Evolutionary conservation across 2,329 filamentous ascomycete species (phyloP).

Genomic region (Penicillium sp.): DNA sequence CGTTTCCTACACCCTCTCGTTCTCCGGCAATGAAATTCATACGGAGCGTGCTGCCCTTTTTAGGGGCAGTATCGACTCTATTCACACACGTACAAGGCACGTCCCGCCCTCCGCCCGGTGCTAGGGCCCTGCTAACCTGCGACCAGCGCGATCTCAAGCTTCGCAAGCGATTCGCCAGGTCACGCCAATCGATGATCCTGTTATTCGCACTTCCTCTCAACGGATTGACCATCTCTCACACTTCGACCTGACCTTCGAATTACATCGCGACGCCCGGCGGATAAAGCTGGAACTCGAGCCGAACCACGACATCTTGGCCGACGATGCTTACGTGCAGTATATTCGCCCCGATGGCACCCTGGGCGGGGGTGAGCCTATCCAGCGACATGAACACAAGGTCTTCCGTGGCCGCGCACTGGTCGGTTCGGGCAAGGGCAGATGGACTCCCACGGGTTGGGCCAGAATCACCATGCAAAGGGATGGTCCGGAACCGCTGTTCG

Average conservation of each 20-base stretch:
- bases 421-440: slow-evolving; percentile 61
- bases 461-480: slow-evolving; percentile 75
- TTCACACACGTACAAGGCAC: slow-evolving; percentile 18
- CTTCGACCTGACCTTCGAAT: slow-evolving; percentile 80
- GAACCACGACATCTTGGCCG: slow-evolving; percentile 82
- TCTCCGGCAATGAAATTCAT: slow-evolving; percentile 21
- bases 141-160: slow-evolving; percentile 65
- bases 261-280: slow-evolving; percentile 65
- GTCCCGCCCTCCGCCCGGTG: not conserved
- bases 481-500: slow-evolving; percentile 76
- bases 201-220: slow-evolving; percentile 74
- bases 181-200: slow-evolving; percentile 68
- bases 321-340: slow-evolving; percentile 71
- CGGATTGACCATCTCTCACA: slow-evolving; percentile 75
- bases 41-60: slow-evolving; percentile 13
- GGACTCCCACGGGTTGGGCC: slow-evolving; percentile 83
- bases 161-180: slow-evolving; percentile 76
- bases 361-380: slow-evolving; percentile 63
- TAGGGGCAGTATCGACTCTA: slow-evolving; percentile 17
- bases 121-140: not conserved
- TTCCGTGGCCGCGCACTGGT: slow-evolving; percentile 79
- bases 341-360: slow-evolving; percentile 70
- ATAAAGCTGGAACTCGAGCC: slow-evolving; percentile 81
- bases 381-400: slow-evolving; percentile 73
- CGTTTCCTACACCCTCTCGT: not conserved